Conservation (phyloP, 2,329 filamentous ascomycete genomes). For the Fusarium sp. region DNA sequence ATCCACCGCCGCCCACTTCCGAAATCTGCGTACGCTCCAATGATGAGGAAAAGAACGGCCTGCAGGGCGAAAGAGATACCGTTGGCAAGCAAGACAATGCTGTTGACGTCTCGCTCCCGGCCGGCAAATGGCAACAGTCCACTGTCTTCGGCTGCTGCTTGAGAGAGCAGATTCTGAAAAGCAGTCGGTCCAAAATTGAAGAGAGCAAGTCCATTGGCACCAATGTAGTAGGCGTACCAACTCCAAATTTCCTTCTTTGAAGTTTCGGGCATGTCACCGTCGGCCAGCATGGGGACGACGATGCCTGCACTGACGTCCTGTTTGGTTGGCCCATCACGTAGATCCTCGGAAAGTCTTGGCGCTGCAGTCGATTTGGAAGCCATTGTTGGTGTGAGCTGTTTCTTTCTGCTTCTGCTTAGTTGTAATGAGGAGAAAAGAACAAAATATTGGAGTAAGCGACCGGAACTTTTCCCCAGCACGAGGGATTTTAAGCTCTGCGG, state of each 20-base stretch:
- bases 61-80: slow-evolving; percentile 77
- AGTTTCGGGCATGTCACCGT: slow-evolving; percentile 31
- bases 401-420: neutral
- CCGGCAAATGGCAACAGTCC: slow-evolving; percentile 68
- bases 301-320: slow-evolving; percentile 22
- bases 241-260: slow-evolving; percentile 43
- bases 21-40: slow-evolving; percentile 71
- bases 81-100: slow-evolving; percentile 74
- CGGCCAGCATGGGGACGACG: slow-evolving; percentile 21
- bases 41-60: slow-evolving; percentile 66
- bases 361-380: neutral
- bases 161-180: slow-evolving; percentile 73
- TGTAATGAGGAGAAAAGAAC: neutral
- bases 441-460: neutral
- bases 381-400: neutral
- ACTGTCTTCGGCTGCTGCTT: slow-evolving; percentile 67
- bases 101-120: slow-evolving; percentile 69
- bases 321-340: slow-evolving; percentile 4
- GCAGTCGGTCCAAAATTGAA: slow-evolving; percentile 76
- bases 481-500: slow-evolving; percentile 19
- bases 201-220: slow-evolving; percentile 71
- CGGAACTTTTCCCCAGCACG: neutral
- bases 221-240: slow-evolving; percentile 69
- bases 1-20: slow-evolving; percentile 74
- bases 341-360: neutral